Base-by-base conservation (phyloP, 305 asterid species). In the Ilex paraguariensis region DNA sequence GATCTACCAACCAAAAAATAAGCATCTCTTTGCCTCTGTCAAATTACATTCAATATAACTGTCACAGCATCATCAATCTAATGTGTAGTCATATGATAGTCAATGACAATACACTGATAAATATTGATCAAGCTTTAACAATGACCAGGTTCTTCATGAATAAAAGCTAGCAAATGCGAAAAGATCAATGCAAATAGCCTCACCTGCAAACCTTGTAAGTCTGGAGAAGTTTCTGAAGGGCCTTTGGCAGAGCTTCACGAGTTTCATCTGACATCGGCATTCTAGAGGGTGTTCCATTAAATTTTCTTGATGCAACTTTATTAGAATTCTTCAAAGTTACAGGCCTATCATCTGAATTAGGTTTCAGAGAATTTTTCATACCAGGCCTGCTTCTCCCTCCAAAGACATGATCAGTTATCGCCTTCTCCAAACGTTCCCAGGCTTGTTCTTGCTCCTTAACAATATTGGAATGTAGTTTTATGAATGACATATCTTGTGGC, bases 191-290 rank as follows among this genome's bases (percentile, higher is more conserved):
- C 32, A 0, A n/a, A 30, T 3, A 31, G 60, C 6, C 77, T 79
- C 70, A 93, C 99, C 97, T 86, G 89, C 94, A 93, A 83, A 82
- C 86, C 79, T 86, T 90, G 70, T 73, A 73, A 57, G 30, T 63
- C 69, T 84, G 82, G 48, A 93, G 85, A 65, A 90, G 74, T 66
- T 76, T 78, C 65, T 69, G 79, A 75, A 93, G 86, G 45, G 87
- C 86, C 74, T 82, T 83, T 11, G 71, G 76, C 54, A 83, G 63
- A 77, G 82, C 82, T 56, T 87, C 94, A 42, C 88, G 81, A 74
- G 77, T 82, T 68, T 81, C 91, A 66, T 78, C 87, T 9, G 93
- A 61, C 87, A 87, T 82, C 13, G 75, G 73, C 66, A 64, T 71
- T 71, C 64, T 79, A 33, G 82, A 66, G 51, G 69, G 54, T 39